A percentile compares a stretch with the other conserved stretches of the same genome.
phyloP scores from a whole-genome alignment of 2,329 filamentous ascomycete species.

The Xylaria sp. region DNA sequence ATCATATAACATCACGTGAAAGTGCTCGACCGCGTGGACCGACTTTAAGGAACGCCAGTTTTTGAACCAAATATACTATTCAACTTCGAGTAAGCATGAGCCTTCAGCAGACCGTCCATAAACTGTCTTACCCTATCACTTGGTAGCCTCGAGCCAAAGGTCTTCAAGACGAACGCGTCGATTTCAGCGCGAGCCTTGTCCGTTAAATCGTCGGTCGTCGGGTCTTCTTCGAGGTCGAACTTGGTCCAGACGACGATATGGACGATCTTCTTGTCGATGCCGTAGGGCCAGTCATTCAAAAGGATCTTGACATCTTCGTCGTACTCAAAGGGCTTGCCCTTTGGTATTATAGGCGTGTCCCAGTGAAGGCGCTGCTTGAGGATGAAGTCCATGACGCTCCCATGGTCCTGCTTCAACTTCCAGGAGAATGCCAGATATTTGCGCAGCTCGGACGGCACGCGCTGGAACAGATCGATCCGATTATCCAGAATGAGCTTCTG shows the following conservation, averaged over 20 bases:
- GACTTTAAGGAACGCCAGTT: slow-evolving; percentile 89
- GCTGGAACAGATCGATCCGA: slow-evolving; percentile 76
- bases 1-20: slow-evolving; percentile 89
- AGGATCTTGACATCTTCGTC: slow-evolving; percentile 73
- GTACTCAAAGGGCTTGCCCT: slow-evolving; percentile 49
- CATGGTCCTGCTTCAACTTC: slow-evolving; percentile 68
- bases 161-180: slow-evolving; percentile 70
- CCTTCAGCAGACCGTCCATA: neutral
- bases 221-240: slow-evolving; percentile 76
- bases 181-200: slow-evolving; percentile 67
- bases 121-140: slow-evolving; percentile 56
- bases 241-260: slow-evolving; percentile 95
- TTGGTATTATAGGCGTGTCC: slow-evolving; percentile 52
- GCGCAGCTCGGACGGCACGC: slow-evolving; percentile 77
- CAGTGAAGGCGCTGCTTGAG: slow-evolving; percentile 73
- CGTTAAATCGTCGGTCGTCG: slow-evolving; percentile 69
- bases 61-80: slow-evolving; percentile 74
- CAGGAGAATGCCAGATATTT: slow-evolving; percentile 75
- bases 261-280: slow-evolving; percentile 75
- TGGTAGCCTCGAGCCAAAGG: slow-evolving; percentile 63
- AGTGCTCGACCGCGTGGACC: slow-evolving; percentile 86
- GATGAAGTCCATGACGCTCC: slow-evolving; percentile 80
- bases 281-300: slow-evolving; percentile 95
- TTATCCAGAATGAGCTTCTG: slow-evolving; percentile 66
- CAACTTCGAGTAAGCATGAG: slow-evolving; percentile 33